Evolutionary conservation across 2,329 filamentous ascomycete species (phyloP).

Genomic region (Talaromyces marneffei): DNA sequence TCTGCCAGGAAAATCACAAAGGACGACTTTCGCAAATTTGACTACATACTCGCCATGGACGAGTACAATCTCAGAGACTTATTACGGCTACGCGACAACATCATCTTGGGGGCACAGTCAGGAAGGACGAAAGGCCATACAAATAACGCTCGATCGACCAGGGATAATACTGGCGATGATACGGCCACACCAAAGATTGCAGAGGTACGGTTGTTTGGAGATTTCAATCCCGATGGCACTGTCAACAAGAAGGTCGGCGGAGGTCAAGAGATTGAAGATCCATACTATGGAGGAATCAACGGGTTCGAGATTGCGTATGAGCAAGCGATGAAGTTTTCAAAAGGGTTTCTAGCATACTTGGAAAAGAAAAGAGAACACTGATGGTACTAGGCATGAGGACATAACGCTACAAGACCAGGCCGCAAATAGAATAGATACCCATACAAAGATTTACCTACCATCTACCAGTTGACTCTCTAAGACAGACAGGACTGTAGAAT

Average conservation of each 20-base stretch:
- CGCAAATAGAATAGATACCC: background rate
- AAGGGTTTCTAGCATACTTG: conserved; percentile 64
- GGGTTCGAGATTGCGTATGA: conserved; percentile 84
- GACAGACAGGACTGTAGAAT: no score
- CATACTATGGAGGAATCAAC: conserved; percentile 81
- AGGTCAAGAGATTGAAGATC: conserved; percentile 73
- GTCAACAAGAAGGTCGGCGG: conserved; percentile 32
- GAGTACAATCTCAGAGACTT: conserved; percentile 70
- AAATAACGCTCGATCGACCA: conserved; percentile 18
- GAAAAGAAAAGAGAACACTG: conserved; percentile 23
- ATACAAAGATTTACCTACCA: no score
- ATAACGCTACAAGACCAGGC: background rate
- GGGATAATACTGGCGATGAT: conserved; percentile 10
- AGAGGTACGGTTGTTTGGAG: conserved; percentile 74
- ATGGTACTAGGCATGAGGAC: background rate
- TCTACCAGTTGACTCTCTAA: no score
- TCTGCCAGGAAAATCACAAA: conserved; percentile 65
- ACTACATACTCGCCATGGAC: conserved; percentile 97
- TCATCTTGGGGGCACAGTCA: conserved; percentile 19
- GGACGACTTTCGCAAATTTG: conserved; percentile 75
- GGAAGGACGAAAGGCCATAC: background rate
- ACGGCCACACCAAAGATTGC: conserved; percentile 38
- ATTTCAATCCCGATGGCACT: conserved; percentile 59
- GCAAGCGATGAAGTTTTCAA: conserved; percentile 71
- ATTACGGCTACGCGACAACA: conserved; percentile 52